Conservation (phyloP, 2,329 filamentous ascomycete species). For the Colletotrichum sidae region DNA sequence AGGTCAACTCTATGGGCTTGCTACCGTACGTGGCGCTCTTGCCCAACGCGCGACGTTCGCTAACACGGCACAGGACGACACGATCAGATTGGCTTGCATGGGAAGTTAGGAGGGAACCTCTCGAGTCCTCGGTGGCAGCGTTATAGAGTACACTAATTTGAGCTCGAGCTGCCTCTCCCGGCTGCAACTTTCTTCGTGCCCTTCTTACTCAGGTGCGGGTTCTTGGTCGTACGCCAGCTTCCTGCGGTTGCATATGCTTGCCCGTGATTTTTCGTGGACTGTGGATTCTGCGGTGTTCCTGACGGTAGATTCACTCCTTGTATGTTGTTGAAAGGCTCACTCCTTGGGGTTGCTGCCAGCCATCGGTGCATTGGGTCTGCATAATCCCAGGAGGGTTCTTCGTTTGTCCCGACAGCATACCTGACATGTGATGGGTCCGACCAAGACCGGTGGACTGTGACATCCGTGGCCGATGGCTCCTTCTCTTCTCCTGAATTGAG, state of each 20-base stretch:
- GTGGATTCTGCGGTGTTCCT: too few species aligned
- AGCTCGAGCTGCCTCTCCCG: not conserved
- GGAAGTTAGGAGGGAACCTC: slow-evolving; percentile 79
- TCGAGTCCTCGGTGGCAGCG: slow-evolving; percentile 75
- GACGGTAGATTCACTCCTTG: not conserved
- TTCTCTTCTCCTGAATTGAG: too few species aligned
- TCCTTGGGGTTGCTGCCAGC: not conserved
- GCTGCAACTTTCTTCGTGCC: too few species aligned
- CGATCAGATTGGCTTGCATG: slow-evolving; percentile 98
- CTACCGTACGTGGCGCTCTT: slow-evolving; percentile 75
- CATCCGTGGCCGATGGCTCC: too few species aligned
- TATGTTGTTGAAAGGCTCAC: slow-evolving; percentile 12
- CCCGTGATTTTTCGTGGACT: not conserved
- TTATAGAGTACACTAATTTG: slow-evolving; percentile 52
- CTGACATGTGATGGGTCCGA: not conserved
- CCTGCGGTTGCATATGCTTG: not conserved
- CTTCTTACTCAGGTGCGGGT: not conserved
- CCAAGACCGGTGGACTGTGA: too few species aligned
- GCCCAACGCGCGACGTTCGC: not conserved
- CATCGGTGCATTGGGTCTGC: not conserved
- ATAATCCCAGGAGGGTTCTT: not conserved
- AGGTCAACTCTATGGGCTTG: slow-evolving; percentile 95
- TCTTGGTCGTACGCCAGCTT: not conserved
- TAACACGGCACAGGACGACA: slow-evolving; percentile 75
- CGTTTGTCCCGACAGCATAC: not conserved